phyloP scores from a whole-genome alignment of 1,139 yeast species.

The Hemisphaericaspora xylanilytica region DNA sequence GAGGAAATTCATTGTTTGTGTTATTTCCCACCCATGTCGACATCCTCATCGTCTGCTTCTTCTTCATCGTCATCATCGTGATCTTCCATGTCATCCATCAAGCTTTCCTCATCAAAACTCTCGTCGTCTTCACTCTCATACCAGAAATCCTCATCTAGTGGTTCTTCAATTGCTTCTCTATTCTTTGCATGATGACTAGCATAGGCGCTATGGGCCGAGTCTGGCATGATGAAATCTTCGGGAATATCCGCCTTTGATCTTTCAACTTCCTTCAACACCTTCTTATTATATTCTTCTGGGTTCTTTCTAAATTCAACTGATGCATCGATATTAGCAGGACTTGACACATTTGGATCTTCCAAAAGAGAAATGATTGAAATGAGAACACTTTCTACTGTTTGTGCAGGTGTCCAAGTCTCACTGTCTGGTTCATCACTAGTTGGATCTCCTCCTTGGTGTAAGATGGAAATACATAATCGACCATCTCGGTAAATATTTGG shows the following conservation, averaged over 20 bases:
- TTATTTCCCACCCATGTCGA: conserved; percentile 33
- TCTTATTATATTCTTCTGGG: conserved; percentile 73
- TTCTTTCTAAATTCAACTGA: conserved; percentile 87
- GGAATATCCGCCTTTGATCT: conserved; percentile 85
- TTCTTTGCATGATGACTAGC: conserved; percentile 41
- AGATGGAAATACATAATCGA: conserved; percentile 83
- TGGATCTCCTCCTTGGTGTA: conserved; percentile 87
- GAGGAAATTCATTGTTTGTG: background rate
- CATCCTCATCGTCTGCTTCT: conserved; percentile 48
- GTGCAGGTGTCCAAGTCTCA: conserved; percentile 97
- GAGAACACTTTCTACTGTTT: conserved; percentile 87
- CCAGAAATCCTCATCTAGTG: conserved; percentile 83
- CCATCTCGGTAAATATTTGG: conserved; percentile 96
- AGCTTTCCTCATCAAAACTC: conserved; percentile 53
- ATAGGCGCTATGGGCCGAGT: conserved; percentile 57
- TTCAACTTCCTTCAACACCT: conserved; percentile 80
- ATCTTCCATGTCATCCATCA: conserved; percentile 52
- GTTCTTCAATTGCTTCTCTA: conserved; percentile 56
- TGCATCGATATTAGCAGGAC: conserved; percentile 97
- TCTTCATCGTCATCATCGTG: conserved; percentile 59
- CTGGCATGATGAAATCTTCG: conserved; percentile 79
- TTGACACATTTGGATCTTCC: conserved; percentile 88
- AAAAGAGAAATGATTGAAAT: conserved; percentile 85
- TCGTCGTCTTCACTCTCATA: conserved; percentile 64
- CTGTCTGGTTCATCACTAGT: conserved; percentile 88